Evolutionary conservation across 2,329 filamentous ascomycete genomes (phyloP).

Genomic region (Arthrobotrys sinensis): DNA sequence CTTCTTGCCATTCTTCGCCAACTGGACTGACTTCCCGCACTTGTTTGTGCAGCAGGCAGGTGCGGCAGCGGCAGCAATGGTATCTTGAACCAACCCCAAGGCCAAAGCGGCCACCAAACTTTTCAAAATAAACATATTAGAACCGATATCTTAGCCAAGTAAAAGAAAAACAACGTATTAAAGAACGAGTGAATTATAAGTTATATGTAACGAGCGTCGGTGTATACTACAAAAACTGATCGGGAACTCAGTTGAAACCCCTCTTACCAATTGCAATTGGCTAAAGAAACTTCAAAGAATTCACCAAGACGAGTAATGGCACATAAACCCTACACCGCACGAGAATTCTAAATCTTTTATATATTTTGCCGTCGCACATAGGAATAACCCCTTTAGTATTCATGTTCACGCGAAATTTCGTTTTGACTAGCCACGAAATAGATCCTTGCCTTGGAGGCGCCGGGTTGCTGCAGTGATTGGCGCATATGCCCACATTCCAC

Average conservation of each 20-base stretch:
- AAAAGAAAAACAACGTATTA: not conserved
- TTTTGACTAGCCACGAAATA: no score
- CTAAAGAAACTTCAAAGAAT: not conserved
- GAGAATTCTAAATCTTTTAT: not conserved
- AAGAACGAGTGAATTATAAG: not conserved
- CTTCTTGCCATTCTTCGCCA: conserved; percentile 36
- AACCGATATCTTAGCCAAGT: not conserved
- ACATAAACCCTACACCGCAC: not conserved
- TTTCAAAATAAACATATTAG: conserved; percentile 42
- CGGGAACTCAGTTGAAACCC: not conserved
- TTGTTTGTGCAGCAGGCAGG: conserved; percentile 36
- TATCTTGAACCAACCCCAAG: conserved; percentile 38
- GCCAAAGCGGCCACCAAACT: conserved; percentile 48
- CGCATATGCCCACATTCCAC: no score
- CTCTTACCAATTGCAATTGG: not conserved
- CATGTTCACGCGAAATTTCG: not conserved
- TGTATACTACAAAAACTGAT: not conserved
- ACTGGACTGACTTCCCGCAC: conserved; percentile 45
- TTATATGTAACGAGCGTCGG: conserved; percentile 15
- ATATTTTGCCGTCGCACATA: conserved; percentile 19
- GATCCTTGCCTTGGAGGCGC: no score
- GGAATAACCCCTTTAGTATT: conserved; percentile 16
- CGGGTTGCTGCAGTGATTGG: no score
- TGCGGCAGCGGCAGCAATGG: conserved; percentile 16
- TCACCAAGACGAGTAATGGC: not conserved